Conservation (phyloP, 1,284 basidiomycete species). For the Grifola frondosa region DNA sequence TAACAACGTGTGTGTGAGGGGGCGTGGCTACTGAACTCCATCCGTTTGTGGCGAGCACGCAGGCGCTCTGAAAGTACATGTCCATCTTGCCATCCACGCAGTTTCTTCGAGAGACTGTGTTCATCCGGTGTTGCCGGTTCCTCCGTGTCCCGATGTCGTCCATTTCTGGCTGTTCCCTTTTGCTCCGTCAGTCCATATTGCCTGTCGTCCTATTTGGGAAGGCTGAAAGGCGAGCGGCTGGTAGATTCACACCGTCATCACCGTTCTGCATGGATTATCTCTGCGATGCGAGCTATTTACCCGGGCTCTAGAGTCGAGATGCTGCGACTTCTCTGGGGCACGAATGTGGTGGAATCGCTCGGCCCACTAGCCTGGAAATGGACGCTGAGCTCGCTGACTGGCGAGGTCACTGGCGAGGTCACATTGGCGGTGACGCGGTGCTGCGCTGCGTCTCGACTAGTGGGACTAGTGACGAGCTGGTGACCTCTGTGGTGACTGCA, state of each 20-base stretch:
- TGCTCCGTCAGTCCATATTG: constrained; percentile 11
- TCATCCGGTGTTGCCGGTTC: constrained; percentile 4
- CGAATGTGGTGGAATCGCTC: constrained; percentile 14
- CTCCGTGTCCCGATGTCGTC: constrained; percentile 8
- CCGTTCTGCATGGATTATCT: constrained; percentile 1
- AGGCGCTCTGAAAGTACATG: constrained; percentile 4
- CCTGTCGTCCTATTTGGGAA: constrained; percentile 20
- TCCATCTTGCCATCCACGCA: too few relatives aligned
- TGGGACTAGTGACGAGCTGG: not conserved
- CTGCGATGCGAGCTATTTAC: not conserved
- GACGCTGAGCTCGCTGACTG: constrained; percentile 3
- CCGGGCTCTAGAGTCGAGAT: too few relatives aligned
- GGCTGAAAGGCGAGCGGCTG: constrained; percentile 27
- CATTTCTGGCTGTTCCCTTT: constrained; percentile 16
- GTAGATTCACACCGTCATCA: too few relatives aligned
- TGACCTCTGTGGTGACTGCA: constrained; percentile 3
- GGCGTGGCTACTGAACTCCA: constrained; percentile 24
- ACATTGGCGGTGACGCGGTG: constrained; percentile 1
- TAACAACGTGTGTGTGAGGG: constrained; percentile 16
- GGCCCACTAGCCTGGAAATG: constrained; percentile 12
- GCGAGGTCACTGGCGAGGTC: constrained; percentile 6
- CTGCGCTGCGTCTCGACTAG: constrained; percentile 1
- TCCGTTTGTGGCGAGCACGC: constrained; percentile 5
- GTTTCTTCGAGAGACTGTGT: too few relatives aligned
- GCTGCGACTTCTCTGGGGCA: not conserved